Conservation (phyloP, 306 rosid species). For the Cucurbita pepo region DNA sequence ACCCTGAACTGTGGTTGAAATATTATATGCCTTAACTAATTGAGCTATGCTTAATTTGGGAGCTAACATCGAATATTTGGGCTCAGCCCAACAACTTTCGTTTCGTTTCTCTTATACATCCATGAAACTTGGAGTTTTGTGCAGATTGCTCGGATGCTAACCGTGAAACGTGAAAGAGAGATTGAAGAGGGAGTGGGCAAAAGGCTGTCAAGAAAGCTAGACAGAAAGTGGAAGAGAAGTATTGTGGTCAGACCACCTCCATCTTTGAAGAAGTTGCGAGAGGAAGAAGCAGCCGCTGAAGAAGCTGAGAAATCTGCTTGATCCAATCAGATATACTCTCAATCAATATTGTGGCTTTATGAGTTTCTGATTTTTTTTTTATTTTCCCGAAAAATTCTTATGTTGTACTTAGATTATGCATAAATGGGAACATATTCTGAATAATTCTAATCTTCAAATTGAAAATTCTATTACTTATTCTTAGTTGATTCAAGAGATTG, state of each 20-base stretch:
- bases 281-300: slow-evolving; percentile 68
- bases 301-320: slow-evolving; percentile 45
- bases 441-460: too few relatives aligned
- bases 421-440: too few relatives aligned
- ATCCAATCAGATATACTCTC: slow-evolving; percentile 3
- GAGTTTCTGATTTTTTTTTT: background rate
- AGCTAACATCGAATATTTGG: background rate
- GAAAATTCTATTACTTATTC: too few relatives aligned
- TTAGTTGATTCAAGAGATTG: too few relatives aligned
- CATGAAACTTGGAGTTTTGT: background rate
- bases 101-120: background rate
- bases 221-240: slow-evolving; percentile 68
- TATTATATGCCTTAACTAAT: too few relatives aligned
- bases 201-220: slow-evolving; percentile 82
- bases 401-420: too few relatives aligned
- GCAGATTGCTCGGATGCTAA: slow-evolving; percentile 86
- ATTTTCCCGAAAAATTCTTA: too few relatives aligned
- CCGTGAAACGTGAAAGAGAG: slow-evolving; percentile 88
- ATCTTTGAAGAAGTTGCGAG: slow-evolving; percentile 41
- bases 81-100: background rate
- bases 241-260: slow-evolving; percentile 80
- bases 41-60: too few relatives aligned
- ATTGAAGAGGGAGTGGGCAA: slow-evolving; percentile 68
- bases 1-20: too few relatives aligned
- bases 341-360: background rate